A percentile compares a stretch with the other conserved stretches of the same genome.
phyloP scores from a whole-genome alignment of 768 basidiomycete species.

The Phanerochaete carnosa region DNA sequence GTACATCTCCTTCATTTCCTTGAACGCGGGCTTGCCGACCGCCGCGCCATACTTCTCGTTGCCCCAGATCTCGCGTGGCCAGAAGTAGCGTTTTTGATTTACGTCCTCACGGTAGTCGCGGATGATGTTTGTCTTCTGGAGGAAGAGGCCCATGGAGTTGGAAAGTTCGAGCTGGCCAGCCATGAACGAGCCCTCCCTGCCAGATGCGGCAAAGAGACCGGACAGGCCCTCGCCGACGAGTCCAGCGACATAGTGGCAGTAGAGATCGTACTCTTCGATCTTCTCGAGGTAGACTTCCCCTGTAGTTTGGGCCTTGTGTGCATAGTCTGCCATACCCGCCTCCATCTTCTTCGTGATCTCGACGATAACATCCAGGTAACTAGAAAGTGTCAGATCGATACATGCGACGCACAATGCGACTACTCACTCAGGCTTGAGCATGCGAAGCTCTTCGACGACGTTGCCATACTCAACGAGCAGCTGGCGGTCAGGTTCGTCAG shows the following conservation, averaged over 20 bases:
- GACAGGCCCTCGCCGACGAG: constrained; percentile 96
- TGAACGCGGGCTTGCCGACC: constrained; percentile 38
- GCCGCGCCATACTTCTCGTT: constrained; percentile 45
- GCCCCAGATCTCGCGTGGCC: constrained; percentile 93
- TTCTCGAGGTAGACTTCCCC: constrained; percentile 70
- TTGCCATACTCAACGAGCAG: constrained; percentile 81
- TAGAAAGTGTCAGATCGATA: constrained; percentile 25
- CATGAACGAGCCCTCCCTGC: constrained; percentile 74
- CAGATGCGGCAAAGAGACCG: constrained; percentile 80
- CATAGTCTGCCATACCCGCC: constrained; percentile 93
- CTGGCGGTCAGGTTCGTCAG: constrained; percentile 83
- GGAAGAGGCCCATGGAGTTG: constrained; percentile 91
- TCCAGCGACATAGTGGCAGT: constrained; percentile 98
- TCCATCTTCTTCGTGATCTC: constrained; percentile 88
- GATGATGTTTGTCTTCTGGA: constrained; percentile 98
- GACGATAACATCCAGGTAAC: constrained; percentile 76
- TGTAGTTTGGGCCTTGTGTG: constrained; percentile 74
- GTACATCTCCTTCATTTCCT: constrained; percentile 66
- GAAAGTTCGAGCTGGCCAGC: constrained; percentile 80
- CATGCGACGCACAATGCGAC: not conserved
- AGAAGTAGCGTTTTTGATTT: constrained; percentile 83
- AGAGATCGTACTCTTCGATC: constrained; percentile 88
- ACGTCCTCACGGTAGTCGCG: constrained; percentile 93
- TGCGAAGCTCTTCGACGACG: constrained; percentile 77
- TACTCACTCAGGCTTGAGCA: constrained; percentile 59